Base-by-base conservation (phyloP, 129 eudicot genomes). In the Tanacetum coccineum region DNA sequence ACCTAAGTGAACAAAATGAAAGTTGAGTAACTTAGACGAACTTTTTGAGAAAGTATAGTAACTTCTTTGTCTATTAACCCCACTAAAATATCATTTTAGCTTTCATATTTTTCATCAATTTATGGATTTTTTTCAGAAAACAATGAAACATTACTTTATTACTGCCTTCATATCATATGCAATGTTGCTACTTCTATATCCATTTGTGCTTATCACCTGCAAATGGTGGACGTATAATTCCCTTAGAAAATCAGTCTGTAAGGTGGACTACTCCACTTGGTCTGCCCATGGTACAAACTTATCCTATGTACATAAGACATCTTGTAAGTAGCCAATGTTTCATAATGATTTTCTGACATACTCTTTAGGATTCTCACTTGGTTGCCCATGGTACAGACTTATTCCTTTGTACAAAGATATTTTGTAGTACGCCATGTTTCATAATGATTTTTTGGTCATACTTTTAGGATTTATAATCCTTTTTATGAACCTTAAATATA, bases 211-310 rank as follows among this genome's bases (percentile, higher is more conserved):
- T 56, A 70, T 73, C 62, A 46, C 64, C 60, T 64, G 48, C 53
- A 47, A 82, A 70, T 22, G 3, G 13, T 62, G 67, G 72, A 66
- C 82, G 88, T 95, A 67, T 93, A 32, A 86, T 88, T 57, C 95
- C 98, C 11, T 83, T 86, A 0, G 95, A 88, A 70, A 93, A 93
- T 73, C 73, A 93, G 75, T 86, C 98, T 6, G 96, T 93, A 78
- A 64, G 75, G 49, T 93, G 96, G 98, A 88, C 88, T 56, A 93
- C 98, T 69, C 98, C 96, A 4, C 87, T 93, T 59, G 98, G 98
- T 51, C 98, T 93, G 60, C 98, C 96, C 26, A 96, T 93, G 70
- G 98, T 93, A 44, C 98, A 93, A 81, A 96, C 98, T 65, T 93
- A 93, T 66, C 89, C 92, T 26, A 74, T 78, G 75, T 32, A 71